Base-by-base conservation (phyloP, 805 yeast species). In the Starmerella tilneyi region DNA sequence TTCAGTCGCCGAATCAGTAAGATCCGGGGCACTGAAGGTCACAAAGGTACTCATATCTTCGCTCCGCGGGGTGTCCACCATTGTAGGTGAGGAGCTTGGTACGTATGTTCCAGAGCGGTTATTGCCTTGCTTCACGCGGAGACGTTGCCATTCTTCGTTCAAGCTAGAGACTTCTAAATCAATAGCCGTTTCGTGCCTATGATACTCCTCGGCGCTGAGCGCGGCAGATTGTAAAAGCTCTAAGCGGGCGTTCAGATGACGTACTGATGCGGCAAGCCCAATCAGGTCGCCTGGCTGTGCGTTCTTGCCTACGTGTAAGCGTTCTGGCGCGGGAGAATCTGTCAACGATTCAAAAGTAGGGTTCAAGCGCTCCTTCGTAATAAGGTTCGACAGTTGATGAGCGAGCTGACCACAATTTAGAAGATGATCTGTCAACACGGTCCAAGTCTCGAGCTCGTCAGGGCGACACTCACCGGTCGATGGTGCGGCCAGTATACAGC, bases 401-500 rank as follows among this genome's bases (percentile, higher is more conserved):
- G 47, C 21, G 3, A 56, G 50, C 5, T 41, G 44, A 20, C 43
- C 8, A 5, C 33, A 27, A 19, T 42, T 41, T 20, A 30, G 33
- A 27, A 53, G 33, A 11, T 54, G 54, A 45, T 57, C 63, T 21
- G 53, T 54, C 19, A 55, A 46, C 44, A 49, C 34, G 22, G 55
- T 53, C 62, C 62, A 49, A 20, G 36, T 20, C 32, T 48, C 50
- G 34, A 57, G 50, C 52, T 50, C 56, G 35, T 40, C 42, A 44
- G 52, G 45, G 38, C 43, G 32, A 34, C 56, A 45, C 24, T 48
- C 44, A 13, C 60, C 59, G 11, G 40, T 17, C 4, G 63, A 44
- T 6, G 54, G 44, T 15, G 65, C 53, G 0, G 75, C 65, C 35
- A 73, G 48, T 17, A 72, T 48, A 31, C 67, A 60, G 56, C 75